Evolutionary conservation across 371 early-diverging fungal species (phyloP), one percentile per base, ranked within the genome.

Genomic region (Rhizopus delemar): DNA sequence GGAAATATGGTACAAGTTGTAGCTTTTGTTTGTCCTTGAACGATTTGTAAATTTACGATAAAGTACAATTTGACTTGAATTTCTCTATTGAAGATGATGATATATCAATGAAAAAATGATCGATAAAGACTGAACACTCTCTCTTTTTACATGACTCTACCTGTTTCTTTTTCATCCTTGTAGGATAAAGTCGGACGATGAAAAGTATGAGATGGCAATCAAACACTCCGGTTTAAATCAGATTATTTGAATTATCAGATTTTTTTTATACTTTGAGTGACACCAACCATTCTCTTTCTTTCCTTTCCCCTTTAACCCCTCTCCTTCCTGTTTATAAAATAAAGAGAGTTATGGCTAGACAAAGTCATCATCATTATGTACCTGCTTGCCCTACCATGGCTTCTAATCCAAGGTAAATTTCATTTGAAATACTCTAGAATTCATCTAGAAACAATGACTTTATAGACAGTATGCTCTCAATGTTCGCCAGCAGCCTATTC

Each of bases 401-500:
- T n/a, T 43, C 43, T 11, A 43, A 43, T 5, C n/a, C 43, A 43
- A 15, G 15, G 43, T 43, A 43, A 43, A n/a, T 11, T 13, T 5
- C 12, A 11, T 13, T 43, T 43, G 7, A 11, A 43, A 13, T 13
- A 13, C n/a, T 43, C 8, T 43, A 13, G 43, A 43, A 13, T 11
- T 43, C 5, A 43, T 43, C n/a, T 4, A 11, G 1, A 0, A 5
- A 36, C 6, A 11, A 36, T 8, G 11, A 0, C 36, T 8, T 36
- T 36, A 9, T 43, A 43, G 43, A 1, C 55, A 51, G 6, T 56
- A 52, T 16, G n/a, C 52, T 3, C 56, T 77, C 4, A 67, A 70
- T 33, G 65, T 78, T 13, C 64, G 70, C 11, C 76, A 78, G 53
- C 70, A 73, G 12, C 79, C 79, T 13, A 59, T 60, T 32, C 74